Evolutionary conservation across 306 rosid species (phyloP).

Genomic region (Acacia confusa): DNA sequence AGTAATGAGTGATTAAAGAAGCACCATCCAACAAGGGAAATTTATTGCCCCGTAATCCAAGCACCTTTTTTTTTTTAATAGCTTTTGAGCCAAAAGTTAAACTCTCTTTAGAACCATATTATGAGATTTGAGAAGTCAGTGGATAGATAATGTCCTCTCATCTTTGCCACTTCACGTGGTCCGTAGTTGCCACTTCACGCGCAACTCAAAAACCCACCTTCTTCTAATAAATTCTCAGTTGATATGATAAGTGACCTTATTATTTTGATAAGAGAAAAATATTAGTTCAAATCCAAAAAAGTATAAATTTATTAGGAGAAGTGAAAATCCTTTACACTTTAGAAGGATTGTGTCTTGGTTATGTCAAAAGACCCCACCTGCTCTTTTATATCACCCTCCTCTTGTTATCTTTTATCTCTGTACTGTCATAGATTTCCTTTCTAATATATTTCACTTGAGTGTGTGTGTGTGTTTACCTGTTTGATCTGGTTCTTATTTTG

Average conservation of each 20-base stretch:
- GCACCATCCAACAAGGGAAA: slow-evolving; percentile 27
- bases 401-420: not conserved
- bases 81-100: slow-evolving; percentile 47
- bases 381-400: not conserved
- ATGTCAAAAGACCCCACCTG: too few relatives aligned
- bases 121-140: slow-evolving; percentile 50
- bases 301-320: fast-evolving
- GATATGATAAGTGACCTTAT: too few relatives aligned
- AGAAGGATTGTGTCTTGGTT: too few relatives aligned
- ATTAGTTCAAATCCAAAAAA: too few relatives aligned
- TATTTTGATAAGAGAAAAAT: too few relatives aligned
- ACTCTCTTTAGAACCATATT: slow-evolving; percentile 45
- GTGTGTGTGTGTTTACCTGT: too few relatives aligned
- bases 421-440: not conserved
- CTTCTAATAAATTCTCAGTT: too few relatives aligned
- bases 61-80: slow-evolving; percentile 45
- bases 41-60: slow-evolving; percentile 47
- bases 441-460: not conserved
- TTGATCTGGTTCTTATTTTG: not conserved
- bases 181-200: slow-evolving; percentile 50
- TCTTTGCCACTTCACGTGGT: slow-evolving; percentile 85
- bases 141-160: slow-evolving; percentile 45
- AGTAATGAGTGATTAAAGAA: slow-evolving; percentile 39
- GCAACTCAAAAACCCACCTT: not conserved
- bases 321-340: too few relatives aligned